Conservation (phyloP, 2,329 filamentous ascomycete genomes). For the Diaporthe sp. region DNA sequence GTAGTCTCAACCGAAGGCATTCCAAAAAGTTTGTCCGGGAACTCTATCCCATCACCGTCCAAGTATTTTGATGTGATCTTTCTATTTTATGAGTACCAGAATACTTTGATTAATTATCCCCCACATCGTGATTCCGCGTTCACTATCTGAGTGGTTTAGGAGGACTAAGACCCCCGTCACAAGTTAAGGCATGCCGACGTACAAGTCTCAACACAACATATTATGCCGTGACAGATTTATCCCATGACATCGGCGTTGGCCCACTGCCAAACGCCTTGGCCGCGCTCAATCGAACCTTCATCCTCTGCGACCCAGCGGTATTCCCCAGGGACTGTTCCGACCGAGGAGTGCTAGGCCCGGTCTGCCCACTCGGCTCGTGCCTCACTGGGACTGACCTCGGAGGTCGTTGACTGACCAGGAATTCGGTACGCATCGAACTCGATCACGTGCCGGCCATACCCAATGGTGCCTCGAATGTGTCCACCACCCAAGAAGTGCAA, state of each 20-base stretch:
- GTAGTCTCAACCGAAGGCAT: not conserved
- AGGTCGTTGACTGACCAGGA: conserved; percentile 43
- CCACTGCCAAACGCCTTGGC: not conserved
- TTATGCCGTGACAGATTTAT: not conserved
- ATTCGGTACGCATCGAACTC: conserved; percentile 47
- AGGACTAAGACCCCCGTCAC: not conserved
- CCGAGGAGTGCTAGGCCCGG: not conserved
- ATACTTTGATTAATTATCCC: too few relatives aligned
- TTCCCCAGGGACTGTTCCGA: not conserved
- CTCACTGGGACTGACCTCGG: conserved; percentile 34
- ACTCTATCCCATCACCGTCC: not conserved
- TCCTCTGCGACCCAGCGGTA: not conserved
- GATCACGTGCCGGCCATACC: conserved; percentile 36
- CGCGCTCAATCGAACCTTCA: not conserved
- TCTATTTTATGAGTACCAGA: too few relatives aligned
- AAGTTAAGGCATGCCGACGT: not conserved
- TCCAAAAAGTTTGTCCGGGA: not conserved
- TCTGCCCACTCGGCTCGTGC: conserved; percentile 31
- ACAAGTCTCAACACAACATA: not conserved
- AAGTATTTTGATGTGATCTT: not conserved
- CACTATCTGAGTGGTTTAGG: not conserved
- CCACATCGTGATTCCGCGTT: not conserved
- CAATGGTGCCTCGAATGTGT: conserved; percentile 48
- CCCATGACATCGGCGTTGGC: too few relatives aligned
- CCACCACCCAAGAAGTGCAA: conserved; percentile 56